phyloP scores from a whole-genome alignment of 768 basidiomycete species.

The Austroboletus festivus region DNA sequence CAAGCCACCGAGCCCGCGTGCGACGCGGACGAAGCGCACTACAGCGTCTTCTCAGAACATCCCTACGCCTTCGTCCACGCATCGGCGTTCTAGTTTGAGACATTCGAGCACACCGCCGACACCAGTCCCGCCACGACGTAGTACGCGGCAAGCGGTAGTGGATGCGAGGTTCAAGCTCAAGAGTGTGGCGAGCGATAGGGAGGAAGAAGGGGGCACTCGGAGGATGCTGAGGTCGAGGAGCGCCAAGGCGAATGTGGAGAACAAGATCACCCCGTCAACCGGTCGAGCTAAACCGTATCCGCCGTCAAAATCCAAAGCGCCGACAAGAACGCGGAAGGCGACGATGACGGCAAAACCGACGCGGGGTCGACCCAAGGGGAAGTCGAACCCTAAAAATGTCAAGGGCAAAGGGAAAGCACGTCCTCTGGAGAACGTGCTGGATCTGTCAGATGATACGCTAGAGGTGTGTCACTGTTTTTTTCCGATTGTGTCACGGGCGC shows the following conservation, averaged over 20 bases:
- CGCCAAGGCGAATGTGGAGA: constrained; percentile 4
- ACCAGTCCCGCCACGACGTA: constrained; percentile 23
- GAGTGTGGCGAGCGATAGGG: constrained; percentile 5
- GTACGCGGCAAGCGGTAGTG: constrained; percentile 24
- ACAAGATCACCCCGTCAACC: constrained; percentile 4
- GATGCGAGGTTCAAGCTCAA: constrained; percentile 11
- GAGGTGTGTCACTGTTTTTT: constrained; percentile 17
- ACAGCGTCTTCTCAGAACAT: constrained; percentile 20
- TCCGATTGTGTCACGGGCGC: neutral
- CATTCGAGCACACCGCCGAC: constrained; percentile 15
- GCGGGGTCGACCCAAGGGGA: constrained; percentile 23
- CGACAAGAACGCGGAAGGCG: constrained; percentile 8
- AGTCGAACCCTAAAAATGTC: constrained; percentile 7
- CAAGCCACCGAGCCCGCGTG: neutral
- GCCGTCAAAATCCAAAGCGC: constrained; percentile 8
- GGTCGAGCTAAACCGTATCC: constrained; percentile 10
- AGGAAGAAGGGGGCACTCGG: constrained; percentile 6
- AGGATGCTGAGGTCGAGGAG: constrained; percentile 22
- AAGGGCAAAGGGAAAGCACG: constrained; percentile 29
- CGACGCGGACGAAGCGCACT: constrained; percentile 12
- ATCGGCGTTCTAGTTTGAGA: constrained; percentile 1
- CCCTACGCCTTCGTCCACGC: constrained; percentile 27
- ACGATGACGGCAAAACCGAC: constrained; percentile 3
- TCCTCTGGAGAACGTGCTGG: constrained; percentile 23
- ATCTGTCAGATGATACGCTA: constrained; percentile 30